Conservation (phyloP, 768 basidiomycete genomes). For the Panus rudis region DNA sequence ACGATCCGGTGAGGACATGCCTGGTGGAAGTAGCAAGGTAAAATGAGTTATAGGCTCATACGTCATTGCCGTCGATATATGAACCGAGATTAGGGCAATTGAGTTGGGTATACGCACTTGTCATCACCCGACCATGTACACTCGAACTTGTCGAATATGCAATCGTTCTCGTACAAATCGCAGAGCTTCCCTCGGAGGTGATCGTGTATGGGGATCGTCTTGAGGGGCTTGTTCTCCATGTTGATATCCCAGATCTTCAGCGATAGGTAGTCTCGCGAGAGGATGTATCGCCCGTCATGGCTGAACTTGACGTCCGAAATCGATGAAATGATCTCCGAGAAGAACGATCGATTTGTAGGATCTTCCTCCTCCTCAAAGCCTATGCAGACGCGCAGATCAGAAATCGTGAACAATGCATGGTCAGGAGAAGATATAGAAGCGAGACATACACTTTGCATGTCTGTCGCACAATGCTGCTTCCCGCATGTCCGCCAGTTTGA, state of each 20-base stretch:
- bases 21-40: constrained; percentile 33
- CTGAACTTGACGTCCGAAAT: constrained; percentile 99
- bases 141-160: constrained; percentile 99
- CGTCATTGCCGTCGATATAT: constrained; percentile 15
- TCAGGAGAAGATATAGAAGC: constrained; percentile 2
- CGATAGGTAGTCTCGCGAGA: constrained; percentile 94
- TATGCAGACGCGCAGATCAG: constrained; percentile 35
- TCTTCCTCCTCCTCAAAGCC: constrained; percentile 99
- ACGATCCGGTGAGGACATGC: constrained; percentile 96
- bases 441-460: constrained; percentile 84
- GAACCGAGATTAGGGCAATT: constrained; percentile 10
- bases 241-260: constrained; percentile 99
- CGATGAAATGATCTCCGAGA: constrained; percentile 98
- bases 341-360: constrained; percentile 94
- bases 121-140: constrained; percentile 97
- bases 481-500: constrained; percentile 99
- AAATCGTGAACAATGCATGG: constrained; percentile 3
- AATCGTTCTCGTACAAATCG: constrained; percentile 98
- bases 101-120: constrained; percentile 78
- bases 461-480: constrained; percentile 95
- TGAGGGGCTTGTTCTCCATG: constrained; percentile 94
- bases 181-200: constrained; percentile 96
- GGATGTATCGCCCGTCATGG: constrained; percentile 92
- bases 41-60: too few relatives aligned
- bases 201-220: constrained; percentile 98